Conservation (phyloP, 345 rosid species). For the Camelina sativa region DNA sequence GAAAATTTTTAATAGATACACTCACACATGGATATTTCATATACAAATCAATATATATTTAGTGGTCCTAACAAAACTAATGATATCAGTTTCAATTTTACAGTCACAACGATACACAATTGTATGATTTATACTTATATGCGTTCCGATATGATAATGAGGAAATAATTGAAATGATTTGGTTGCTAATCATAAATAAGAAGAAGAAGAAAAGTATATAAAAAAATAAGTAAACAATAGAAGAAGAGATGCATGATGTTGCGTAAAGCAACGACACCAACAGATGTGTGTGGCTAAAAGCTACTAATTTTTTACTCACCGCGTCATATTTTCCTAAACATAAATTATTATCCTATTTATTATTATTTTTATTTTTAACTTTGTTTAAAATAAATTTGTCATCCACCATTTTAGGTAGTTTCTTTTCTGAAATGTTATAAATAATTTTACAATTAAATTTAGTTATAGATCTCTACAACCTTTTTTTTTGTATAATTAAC, state of each 20-base stretch:
- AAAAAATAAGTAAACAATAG: slow-evolving; percentile 12
- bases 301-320: slow-evolving; percentile 40
- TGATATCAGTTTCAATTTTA: slow-evolving; percentile 17
- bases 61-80: slow-evolving; percentile 40
- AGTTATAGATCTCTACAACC: not conserved
- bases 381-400: not conserved
- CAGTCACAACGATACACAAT: slow-evolving; percentile 11
- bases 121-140: not conserved
- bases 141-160: slow-evolving; percentile 21
- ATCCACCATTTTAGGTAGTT: not conserved
- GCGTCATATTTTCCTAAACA: slow-evolving; percentile 18
- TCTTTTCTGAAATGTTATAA: not conserved
- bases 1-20: slow-evolving; percentile 35
- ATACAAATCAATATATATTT: slow-evolving; percentile 22
- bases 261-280: slow-evolving; percentile 51
- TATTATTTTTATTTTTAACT: not conserved
- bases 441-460: not conserved
- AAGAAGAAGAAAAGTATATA: slow-evolving; percentile 8
- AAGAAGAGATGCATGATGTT: slow-evolving; percentile 45
- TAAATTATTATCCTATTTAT: not conserved
- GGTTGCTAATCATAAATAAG: slow-evolving; percentile 39
- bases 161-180: slow-evolving; percentile 39
- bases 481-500: no score
- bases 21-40: slow-evolving; percentile 34
- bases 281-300: slow-evolving; percentile 40